Evolutionary conservation across 2,329 filamentous ascomycete species (phyloP).

Genomic region (Alternaria sp.): DNA sequence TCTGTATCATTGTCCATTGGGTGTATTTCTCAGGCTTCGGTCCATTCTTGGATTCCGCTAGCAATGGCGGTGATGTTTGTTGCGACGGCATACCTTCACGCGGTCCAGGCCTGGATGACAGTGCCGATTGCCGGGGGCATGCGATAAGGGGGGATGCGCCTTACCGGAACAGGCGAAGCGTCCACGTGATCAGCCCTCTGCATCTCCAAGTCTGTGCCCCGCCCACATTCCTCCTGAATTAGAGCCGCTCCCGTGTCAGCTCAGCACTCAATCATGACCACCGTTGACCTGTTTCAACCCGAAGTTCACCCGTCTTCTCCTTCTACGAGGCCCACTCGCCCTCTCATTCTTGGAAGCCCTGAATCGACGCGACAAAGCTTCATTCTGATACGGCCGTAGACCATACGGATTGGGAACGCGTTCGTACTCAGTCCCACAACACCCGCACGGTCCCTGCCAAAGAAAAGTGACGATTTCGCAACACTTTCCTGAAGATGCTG

Average conservation of each 20-base stretch:
- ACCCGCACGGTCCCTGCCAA: background rate
- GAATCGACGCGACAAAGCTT: background rate
- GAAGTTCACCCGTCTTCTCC: background rate
- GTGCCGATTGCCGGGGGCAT: background rate
- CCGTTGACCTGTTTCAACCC: background rate
- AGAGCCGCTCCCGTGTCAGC: background rate
- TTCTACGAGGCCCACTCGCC: background rate
- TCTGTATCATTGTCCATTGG: background rate
- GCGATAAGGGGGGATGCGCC: background rate
- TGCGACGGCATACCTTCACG: background rate
- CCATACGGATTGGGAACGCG: background rate
- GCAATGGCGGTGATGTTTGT: background rate
- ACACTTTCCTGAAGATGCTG: background rate
- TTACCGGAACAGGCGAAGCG: background rate
- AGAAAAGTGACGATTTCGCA: background rate
- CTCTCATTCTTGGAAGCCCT: background rate
- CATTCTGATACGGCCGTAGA: background rate
- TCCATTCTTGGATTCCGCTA: background rate
- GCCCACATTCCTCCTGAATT: background rate
- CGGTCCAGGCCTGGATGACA: background rate
- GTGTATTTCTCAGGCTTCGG: background rate
- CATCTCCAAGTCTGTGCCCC: background rate
- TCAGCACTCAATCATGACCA: background rate
- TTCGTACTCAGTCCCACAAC: background rate
- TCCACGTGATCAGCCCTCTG: background rate